Evolutionary conservation across 164 flowering plant species (phyloP).

Genomic region (Vitis rupestris): DNA sequence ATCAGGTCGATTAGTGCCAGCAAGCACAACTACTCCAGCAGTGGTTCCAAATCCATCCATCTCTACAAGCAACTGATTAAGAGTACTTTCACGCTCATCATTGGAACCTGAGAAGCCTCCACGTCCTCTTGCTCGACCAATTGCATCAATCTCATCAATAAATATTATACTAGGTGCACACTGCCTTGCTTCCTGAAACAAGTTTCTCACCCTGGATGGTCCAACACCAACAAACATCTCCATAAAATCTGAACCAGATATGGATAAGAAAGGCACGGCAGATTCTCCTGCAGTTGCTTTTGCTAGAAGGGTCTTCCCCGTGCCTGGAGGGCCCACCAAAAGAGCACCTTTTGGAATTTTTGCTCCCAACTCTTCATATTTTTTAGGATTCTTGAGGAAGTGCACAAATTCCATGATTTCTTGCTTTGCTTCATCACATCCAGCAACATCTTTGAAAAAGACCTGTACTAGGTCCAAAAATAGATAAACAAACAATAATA

Average conservation of each 20-base stretch:
- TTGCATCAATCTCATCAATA: constrained; percentile 95
- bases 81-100: constrained; percentile 90
- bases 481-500: not conserved
- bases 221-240: constrained; percentile 98
- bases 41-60: constrained; percentile 98
- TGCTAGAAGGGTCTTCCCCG: constrained; percentile 93
- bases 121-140: constrained; percentile 91
- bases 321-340: constrained; percentile 92
- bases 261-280: constrained; percentile 80
- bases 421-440: constrained; percentile 95
- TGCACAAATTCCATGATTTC: constrained; percentile 98
- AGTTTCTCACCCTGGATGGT: constrained; percentile 84
- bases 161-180: constrained; percentile 88
- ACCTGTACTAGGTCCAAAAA: constrained; percentile 40
- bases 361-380: constrained; percentile 86
- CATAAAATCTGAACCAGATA: constrained; percentile 93
- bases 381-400: constrained; percentile 86
- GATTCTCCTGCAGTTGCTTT: constrained; percentile 97
- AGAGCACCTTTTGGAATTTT: constrained; percentile 96
- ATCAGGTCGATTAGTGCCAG: constrained; percentile 90
- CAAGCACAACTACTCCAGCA: constrained; percentile 87
- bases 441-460: constrained; percentile 90
- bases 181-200: constrained; percentile 86
- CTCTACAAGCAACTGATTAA: constrained; percentile 90
- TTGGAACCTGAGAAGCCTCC: constrained; percentile 73